Evolutionary conservation across 2,329 filamentous ascomycete genomes (phyloP).

Genomic region (Cyanodermella asteris): DNA sequence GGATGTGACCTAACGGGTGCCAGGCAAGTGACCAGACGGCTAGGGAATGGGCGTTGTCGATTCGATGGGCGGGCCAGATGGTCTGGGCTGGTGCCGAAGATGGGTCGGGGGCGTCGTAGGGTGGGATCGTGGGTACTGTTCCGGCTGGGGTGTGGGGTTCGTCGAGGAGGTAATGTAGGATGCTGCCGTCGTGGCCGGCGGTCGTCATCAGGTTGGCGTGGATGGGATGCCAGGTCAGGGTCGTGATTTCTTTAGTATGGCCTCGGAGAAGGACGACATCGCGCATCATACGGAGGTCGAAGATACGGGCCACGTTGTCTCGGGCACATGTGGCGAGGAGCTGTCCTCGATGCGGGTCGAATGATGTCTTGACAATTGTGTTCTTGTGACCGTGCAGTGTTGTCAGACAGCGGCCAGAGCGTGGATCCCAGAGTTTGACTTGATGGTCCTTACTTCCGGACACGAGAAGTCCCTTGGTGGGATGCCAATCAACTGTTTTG

Average conservation of each 20-base stretch:
- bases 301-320: slow-evolving; percentile 80
- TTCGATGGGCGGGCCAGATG: slow-evolving; percentile 75
- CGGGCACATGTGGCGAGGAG: slow-evolving; percentile 81
- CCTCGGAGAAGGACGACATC: slow-evolving; percentile 85
- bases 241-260: slow-evolving; percentile 90
- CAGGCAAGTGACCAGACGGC: slow-evolving; percentile 96
- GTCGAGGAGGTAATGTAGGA: slow-evolving; percentile 89
- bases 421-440: slow-evolving; percentile 96
- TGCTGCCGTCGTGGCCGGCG: slow-evolving; percentile 69
- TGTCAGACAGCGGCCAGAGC: slow-evolving; percentile 70
- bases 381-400: slow-evolving; percentile 95
- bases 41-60: slow-evolving; percentile 78
- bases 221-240: slow-evolving; percentile 79
- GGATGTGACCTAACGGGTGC: slow-evolving; percentile 88
- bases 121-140: slow-evolving; percentile 47
- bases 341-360: slow-evolving; percentile 65
- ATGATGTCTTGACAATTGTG: slow-evolving; percentile 78
- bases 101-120: slow-evolving; percentile 69
- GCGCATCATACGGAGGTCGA: slow-evolving; percentile 94
- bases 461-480: slow-evolving; percentile 76
- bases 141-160: slow-evolving; percentile 72
- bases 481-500: slow-evolving; percentile 95
- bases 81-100: slow-evolving; percentile 62
- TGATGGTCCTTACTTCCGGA: slow-evolving; percentile 95
- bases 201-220: slow-evolving; percentile 78